Evolutionary conservation across 352 stramenopile genomes (phyloP).

Genomic region (Globisporangium acanthophoron): DNA sequence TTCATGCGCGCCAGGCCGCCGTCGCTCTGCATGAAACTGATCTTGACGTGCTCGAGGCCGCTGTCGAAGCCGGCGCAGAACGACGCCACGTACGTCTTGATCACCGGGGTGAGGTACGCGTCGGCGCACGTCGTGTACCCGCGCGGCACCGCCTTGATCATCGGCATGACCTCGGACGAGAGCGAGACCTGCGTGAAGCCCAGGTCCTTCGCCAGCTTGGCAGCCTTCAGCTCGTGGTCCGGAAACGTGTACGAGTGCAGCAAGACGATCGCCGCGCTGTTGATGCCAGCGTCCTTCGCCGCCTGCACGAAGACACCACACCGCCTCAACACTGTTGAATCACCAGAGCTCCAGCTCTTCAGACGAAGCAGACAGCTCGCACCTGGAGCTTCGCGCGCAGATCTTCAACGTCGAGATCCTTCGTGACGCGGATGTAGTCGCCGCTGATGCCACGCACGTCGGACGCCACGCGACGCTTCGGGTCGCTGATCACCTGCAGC

Average conservation of each 20-base stretch:
- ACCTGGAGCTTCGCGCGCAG: constrained; percentile 84
- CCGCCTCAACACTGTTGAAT: background rate
- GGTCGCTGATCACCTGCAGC: constrained; percentile 87
- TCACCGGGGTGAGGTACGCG: constrained; percentile 98
- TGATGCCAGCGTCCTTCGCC: constrained; percentile 83
- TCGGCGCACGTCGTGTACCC: constrained; percentile 96
- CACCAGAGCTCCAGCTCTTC: background rate
- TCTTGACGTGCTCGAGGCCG: constrained; percentile 86
- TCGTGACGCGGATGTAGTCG: constrained; percentile 84
- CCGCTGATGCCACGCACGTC: constrained; percentile 84
- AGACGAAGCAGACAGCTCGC: background rate
- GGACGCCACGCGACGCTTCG: constrained; percentile 38
- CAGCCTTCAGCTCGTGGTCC: constrained; percentile 90
- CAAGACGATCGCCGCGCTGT: constrained; percentile 94
- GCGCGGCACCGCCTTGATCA: constrained; percentile 97
- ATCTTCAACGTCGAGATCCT: constrained; percentile 71
- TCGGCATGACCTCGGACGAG: constrained; percentile 94
- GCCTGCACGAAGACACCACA: constrained; percentile 6
- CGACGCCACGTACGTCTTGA: constrained; percentile 95
- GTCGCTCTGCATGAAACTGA: constrained; percentile 99
- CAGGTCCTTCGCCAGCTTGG: constrained; percentile 85
- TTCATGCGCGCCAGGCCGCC: constrained; percentile 95
- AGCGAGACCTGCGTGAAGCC: constrained; percentile 93
- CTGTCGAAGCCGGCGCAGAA: constrained; percentile 96
- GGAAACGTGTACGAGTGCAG: constrained; percentile 95